Evolutionary conservation across 371 early-diverging fungal genomes (phyloP).

Genomic region (Basidiobolus meristosporus): DNA sequence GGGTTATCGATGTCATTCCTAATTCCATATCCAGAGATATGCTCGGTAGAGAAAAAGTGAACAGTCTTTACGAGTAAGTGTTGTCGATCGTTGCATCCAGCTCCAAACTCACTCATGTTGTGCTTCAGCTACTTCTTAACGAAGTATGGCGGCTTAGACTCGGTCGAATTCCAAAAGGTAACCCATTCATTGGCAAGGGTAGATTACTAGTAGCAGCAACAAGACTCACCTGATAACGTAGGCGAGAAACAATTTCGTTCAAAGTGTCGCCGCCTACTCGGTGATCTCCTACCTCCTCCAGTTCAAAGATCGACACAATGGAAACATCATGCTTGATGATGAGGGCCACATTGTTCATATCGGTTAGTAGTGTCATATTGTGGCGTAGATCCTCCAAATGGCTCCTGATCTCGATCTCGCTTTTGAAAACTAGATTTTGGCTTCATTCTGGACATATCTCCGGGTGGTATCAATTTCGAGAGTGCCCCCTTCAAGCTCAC

Average conservation of each 20-base stretch:
- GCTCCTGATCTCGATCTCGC: background rate
- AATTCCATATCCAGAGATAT: conserved; percentile 95
- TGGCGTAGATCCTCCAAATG: background rate
- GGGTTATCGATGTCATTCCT: conserved; percentile 98
- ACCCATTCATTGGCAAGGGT: background rate
- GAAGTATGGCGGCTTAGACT: conserved; percentile 84
- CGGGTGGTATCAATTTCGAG: conserved; percentile 97
- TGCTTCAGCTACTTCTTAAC: conserved; percentile 62
- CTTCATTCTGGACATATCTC: conserved; percentile 97
- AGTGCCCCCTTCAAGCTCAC: conserved; percentile 98
- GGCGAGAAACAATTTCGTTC: conserved; percentile 90
- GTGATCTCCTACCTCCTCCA: conserved; percentile 89
- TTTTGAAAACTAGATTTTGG: conserved; percentile 88
- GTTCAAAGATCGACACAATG: conserved; percentile 99
- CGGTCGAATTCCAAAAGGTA: conserved; percentile 64
- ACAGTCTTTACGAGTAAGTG: conserved; percentile 69
- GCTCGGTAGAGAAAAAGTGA: conserved; percentile 96
- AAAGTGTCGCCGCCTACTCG: conserved; percentile 93
- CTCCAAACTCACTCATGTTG: conserved; percentile 1
- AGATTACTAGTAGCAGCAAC: conserved; percentile 2
- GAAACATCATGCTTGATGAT: conserved; percentile 98
- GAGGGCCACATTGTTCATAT: conserved; percentile 97
- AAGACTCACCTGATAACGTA: conserved; percentile 1
- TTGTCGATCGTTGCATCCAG: background rate
- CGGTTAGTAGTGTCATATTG: conserved; percentile 24